Percentiles rank a stretch among this genome's conserved stretches.
phyloP scores from a whole-genome alignment of 1,139 yeast genomes.

The Meyerozyma carpophila region DNA sequence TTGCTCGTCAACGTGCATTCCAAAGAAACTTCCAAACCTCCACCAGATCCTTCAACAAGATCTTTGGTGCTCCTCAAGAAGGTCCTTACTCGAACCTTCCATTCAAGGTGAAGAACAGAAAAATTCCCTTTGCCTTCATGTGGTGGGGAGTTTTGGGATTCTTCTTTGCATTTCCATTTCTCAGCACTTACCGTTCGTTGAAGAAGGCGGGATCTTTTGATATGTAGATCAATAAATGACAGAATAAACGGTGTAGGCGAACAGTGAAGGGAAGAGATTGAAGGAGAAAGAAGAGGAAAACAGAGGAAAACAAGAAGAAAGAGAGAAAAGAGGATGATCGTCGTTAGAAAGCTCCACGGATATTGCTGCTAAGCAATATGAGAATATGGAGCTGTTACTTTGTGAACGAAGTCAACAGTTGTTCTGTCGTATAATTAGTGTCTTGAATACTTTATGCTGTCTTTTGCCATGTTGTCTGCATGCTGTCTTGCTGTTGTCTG shows the following conservation, averaged over 20 bases:
- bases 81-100: slow-evolving; percentile 93
- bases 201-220: slow-evolving; percentile 64
- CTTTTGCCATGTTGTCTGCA: too few relatives aligned
- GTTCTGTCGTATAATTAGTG: too few relatives aligned
- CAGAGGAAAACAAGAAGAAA: neutral
- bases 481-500: too few relatives aligned
- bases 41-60: slow-evolving; percentile 26
- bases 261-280: too few relatives aligned
- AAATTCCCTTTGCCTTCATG: slow-evolving; percentile 75
- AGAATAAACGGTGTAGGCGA: neutral
- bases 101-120: slow-evolving; percentile 88
- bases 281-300: neutral
- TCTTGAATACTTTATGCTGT: too few relatives aligned
- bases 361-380: too few relatives aligned
- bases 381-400: too few relatives aligned
- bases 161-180: slow-evolving; percentile 59
- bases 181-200: slow-evolving; percentile 63
- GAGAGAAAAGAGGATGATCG: too few relatives aligned
- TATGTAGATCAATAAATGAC: slow-evolving; percentile 8
- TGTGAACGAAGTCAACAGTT: too few relatives aligned
- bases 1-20: slow-evolving; percentile 20
- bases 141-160: slow-evolving; percentile 76
- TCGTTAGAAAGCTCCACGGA: too few relatives aligned
- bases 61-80: slow-evolving; percentile 51
- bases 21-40: slow-evolving; percentile 39